These are phyloP conservation scores for Lactarius hengduanensis DNA, from an alignment of 768 basidiomycete genomes.

Conservation along the genomic window DNA sequence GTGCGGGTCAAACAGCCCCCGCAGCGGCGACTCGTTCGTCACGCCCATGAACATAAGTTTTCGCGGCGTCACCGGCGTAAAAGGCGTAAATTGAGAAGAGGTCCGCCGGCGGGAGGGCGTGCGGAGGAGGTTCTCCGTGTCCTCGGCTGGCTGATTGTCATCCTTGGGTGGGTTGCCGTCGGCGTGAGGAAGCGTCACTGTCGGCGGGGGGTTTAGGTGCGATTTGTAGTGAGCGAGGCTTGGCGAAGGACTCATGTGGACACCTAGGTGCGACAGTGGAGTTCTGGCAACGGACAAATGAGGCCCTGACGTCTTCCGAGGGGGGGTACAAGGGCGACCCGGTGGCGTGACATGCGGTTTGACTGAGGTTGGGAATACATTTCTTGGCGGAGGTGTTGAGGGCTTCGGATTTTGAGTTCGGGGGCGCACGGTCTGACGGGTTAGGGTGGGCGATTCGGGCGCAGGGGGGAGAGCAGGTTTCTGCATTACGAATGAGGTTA, in stretches of 20 bases:
- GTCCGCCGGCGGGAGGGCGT: constrained; percentile 49
- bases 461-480: constrained; percentile 24
- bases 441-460: constrained; percentile 28
- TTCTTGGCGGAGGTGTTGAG: constrained; percentile 22
- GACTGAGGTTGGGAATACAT: neutral
- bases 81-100: constrained; percentile 27
- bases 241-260: constrained; percentile 67
- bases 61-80: constrained; percentile 46
- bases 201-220: constrained; percentile 61
- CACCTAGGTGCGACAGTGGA: constrained; percentile 63
- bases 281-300: constrained; percentile 62
- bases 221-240: constrained; percentile 69
- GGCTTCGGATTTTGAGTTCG: constrained; percentile 5
- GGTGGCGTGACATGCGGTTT: constrained; percentile 38
- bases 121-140: constrained; percentile 36
- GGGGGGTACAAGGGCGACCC: constrained; percentile 41
- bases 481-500: neutral
- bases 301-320: constrained; percentile 33
- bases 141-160: constrained; percentile 32
- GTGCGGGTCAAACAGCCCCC: constrained; percentile 64
- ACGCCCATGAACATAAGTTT: constrained; percentile 39
- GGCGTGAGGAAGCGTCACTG: constrained; percentile 34
- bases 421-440: constrained; percentile 19
- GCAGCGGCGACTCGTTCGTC: constrained; percentile 43
- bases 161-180: constrained; percentile 39